These are phyloP conservation scores for Chlorella sorokiniana DNA, from an alignment of 139 green algal genomes.

Conservation along the genomic window DNA sequence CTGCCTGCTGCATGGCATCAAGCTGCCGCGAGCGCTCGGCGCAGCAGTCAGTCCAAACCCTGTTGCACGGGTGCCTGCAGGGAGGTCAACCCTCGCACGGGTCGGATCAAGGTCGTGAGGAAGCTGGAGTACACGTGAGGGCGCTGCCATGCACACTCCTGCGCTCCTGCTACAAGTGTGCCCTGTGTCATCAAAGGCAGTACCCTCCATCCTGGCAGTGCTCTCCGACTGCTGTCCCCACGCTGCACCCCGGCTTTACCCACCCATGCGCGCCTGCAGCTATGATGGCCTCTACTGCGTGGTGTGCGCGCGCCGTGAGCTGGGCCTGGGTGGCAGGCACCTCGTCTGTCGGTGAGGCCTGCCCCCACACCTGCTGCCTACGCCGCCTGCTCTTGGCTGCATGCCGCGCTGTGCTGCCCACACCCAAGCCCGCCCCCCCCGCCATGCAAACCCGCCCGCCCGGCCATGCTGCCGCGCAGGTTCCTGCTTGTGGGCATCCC, in stretches of 20 bases:
- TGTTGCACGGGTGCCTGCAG: too few relatives aligned
- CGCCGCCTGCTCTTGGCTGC: background rate
- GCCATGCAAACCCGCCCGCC: background rate
- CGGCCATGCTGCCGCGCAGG: slow-evolving; percentile 48
- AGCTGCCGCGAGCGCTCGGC: too few relatives aligned
- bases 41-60: too few relatives aligned
- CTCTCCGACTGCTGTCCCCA: background rate
- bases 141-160: too few relatives aligned
- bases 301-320: background rate
- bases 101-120: background rate
- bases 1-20: background rate
- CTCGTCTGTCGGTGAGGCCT: slow-evolving; percentile 26
- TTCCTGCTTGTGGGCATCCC: slow-evolving; percentile 57
- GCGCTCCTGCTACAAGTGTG: too few relatives aligned
- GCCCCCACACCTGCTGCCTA: background rate
- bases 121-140: slow-evolving; percentile 18
- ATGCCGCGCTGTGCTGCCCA: background rate
- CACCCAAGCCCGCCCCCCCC: background rate
- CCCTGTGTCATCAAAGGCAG: too few relatives aligned
- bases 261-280: slow-evolving; percentile 25
- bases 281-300: slow-evolving; percentile 73
- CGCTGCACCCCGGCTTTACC: background rate
- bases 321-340: background rate
- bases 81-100: background rate
- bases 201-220: too few relatives aligned